Conservation (phyloP, 805 yeast species). For the Candida montana region DNA sequence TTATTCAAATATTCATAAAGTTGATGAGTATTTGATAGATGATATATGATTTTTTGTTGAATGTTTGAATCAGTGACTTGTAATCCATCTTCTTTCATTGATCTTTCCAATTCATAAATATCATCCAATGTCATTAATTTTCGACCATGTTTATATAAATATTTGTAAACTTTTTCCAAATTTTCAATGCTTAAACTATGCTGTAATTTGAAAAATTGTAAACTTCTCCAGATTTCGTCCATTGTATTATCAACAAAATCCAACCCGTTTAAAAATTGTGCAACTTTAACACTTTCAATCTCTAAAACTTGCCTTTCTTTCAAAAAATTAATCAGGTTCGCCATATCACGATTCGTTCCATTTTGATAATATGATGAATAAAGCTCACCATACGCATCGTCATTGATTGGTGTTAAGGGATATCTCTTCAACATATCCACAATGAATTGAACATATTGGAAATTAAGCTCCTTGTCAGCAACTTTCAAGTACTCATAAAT, state of each 20-base stretch:
- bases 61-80: neutral
- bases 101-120: conserved; percentile 5
- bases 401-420: conserved; percentile 17
- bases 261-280: conserved; percentile 6
- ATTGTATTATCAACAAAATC: conserved; percentile 6
- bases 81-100: conserved; percentile 11
- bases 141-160: conserved; percentile 7
- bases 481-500: conserved; percentile 15
- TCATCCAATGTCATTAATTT: conserved; percentile 11
- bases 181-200: conserved; percentile 5
- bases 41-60: conserved; percentile 7
- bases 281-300: conserved; percentile 9
- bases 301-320: conserved; percentile 7
- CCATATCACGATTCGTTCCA: conserved; percentile 5
- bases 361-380: conserved; percentile 2
- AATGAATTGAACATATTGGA: conserved; percentile 17
- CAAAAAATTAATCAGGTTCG: conserved; percentile 6
- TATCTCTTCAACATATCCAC: conserved; percentile 19
- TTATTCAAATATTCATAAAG: neutral
- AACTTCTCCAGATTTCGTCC: neutral
- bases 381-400: conserved; percentile 13
- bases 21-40: neutral
- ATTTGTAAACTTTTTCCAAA: conserved; percentile 8
- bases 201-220: neutral
- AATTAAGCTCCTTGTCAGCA: conserved; percentile 15